These are phyloP conservation scores for Aspergillus nomiae DNA, from an alignment of 2,329 filamentous ascomycete species.

Conservation along the genomic window DNA sequence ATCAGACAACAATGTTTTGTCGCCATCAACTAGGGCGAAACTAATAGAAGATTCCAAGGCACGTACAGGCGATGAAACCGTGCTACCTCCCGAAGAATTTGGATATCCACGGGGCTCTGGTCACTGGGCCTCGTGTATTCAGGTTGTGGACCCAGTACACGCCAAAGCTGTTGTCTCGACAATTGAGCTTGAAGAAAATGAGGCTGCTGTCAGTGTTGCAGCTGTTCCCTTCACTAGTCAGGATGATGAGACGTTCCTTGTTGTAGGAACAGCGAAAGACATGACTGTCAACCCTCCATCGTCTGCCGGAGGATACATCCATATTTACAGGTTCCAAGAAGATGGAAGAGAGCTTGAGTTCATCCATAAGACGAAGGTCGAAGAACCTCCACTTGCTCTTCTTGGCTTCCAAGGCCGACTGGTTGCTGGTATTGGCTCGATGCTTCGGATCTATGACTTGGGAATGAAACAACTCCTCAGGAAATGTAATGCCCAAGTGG, in stretches of 20 bases:
- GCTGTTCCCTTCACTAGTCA: conserved; percentile 85
- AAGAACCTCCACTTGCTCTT: conserved; percentile 85
- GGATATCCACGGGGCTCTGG: conserved; percentile 81
- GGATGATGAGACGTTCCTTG: conserved; percentile 85
- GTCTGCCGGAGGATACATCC: conserved; percentile 78
- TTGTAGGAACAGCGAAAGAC: conserved; percentile 92
- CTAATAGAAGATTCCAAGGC: conserved; percentile 71
- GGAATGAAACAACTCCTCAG: conserved; percentile 90
- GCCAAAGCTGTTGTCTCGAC: conserved; percentile 74
- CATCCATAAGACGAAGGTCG: conserved; percentile 93
- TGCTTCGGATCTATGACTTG: conserved; percentile 85
- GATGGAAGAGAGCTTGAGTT: conserved; percentile 88
- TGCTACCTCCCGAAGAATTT: conserved; percentile 78
- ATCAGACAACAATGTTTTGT: conserved; percentile 87
- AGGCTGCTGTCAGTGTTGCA: conserved; percentile 84
- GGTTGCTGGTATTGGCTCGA: conserved; percentile 79
- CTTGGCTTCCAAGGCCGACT: conserved; percentile 90
- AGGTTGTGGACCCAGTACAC: conserved; percentile 79
- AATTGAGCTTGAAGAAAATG: conserved; percentile 83
- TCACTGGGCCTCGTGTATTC: conserved; percentile 95
- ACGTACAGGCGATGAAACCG: conserved; percentile 70
- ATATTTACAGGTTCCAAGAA: conserved; percentile 87
- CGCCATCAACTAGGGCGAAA: conserved; percentile 73
- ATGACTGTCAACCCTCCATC: conserved; percentile 76
- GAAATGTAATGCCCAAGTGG: conserved; percentile 81